Percentiles rank a stretch among this genome's conserved stretches.
These are phyloP conservation scores for Amyloporia xantha DNA, from an alignment of 768 basidiomycete species.

Conservation along the genomic window DNA sequence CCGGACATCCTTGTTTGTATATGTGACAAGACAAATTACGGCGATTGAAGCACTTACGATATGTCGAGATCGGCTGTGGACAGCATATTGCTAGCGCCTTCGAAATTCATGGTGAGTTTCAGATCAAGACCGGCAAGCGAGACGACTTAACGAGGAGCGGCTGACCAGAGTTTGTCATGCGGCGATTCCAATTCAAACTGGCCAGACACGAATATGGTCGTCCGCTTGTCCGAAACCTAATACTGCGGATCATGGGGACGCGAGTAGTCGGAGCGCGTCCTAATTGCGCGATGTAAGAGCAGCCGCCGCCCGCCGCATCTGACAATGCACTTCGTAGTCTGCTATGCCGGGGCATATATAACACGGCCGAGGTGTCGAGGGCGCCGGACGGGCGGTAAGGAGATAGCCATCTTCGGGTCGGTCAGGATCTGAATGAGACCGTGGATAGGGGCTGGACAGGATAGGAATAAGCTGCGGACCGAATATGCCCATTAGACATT, in stretches of 20 bases:
- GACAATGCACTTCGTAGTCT: background rate
- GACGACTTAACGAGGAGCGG: too few species aligned
- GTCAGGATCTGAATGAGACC: background rate
- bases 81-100: too few species aligned
- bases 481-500: background rate
- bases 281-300: too few species aligned
- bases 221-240: background rate
- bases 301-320: too few species aligned
- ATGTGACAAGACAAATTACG: background rate
- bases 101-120: too few species aligned
- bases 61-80: background rate
- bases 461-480: background rate
- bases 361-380: background rate
- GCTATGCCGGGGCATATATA: background rate
- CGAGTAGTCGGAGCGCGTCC: background rate
- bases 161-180: too few species aligned
- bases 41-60: background rate
- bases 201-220: background rate
- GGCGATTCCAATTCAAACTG: background rate
- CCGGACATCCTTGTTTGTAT: background rate
- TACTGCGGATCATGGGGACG: background rate
- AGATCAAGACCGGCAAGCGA: too few species aligned
- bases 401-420: background rate
- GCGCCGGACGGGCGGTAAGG: background rate
- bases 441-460: constrained; percentile 1